Evolutionary conservation across 257 asterid genomes (phyloP).

Genomic region (Scutellaria minor): DNA sequence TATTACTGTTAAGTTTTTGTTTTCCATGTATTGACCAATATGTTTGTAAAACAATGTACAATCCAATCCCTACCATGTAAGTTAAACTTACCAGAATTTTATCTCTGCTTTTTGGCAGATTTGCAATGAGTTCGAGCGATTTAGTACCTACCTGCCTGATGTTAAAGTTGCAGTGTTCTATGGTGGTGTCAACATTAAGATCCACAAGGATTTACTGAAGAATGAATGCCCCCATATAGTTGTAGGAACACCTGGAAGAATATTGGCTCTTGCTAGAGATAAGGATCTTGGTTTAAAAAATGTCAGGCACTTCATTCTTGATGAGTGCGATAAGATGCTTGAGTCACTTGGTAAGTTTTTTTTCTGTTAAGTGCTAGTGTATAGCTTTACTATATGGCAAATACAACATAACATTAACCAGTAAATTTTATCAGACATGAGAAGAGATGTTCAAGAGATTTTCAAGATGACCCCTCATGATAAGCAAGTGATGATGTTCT

Average conservation of each 20-base stretch:
- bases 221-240: constrained; percentile 55
- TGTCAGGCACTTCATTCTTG: constrained; percentile 53
- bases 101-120: constrained; percentile 36
- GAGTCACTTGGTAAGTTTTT: constrained; percentile 47
- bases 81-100: background rate
- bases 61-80: background rate
- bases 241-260: constrained; percentile 57
- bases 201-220: constrained; percentile 50
- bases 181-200: constrained; percentile 51
- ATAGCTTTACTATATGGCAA: background rate
- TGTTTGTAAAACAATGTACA: background rate
- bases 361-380: background rate
- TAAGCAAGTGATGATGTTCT: constrained; percentile 95
- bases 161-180: constrained; percentile 53
- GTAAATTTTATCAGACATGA: constrained; percentile 57
- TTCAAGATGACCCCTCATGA: constrained; percentile 88
- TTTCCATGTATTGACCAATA: constrained; percentile 1
- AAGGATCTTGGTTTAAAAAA: constrained; percentile 48
- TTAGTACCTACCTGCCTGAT: constrained; percentile 52
- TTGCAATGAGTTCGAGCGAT: constrained; percentile 52
- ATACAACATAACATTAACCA: background rate
- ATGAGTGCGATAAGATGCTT: constrained; percentile 58
- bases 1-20: background rate
- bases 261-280: constrained; percentile 47
- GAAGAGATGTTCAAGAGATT: constrained; percentile 82